phyloP scores from a whole-genome alignment of 345 rosid species.

The Populus simonii region DNA sequence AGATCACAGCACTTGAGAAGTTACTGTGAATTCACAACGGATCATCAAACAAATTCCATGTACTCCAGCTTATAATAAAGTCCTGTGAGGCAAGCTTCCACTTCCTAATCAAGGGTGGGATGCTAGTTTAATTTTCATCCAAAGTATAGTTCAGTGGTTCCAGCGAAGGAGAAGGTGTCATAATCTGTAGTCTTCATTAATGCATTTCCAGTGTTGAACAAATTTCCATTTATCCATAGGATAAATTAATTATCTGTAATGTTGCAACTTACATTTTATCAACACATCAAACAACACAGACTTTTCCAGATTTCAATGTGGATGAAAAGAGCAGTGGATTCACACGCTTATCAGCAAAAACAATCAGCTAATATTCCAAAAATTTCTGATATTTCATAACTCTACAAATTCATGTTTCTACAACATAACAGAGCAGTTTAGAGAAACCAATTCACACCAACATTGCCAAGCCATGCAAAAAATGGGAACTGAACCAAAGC shows the following conservation, averaged over 20 bases:
- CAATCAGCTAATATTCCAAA: not conserved
- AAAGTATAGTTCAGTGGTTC: not conserved
- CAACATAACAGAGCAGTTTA: constrained; percentile 24
- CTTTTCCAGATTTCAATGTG: constrained; percentile 5
- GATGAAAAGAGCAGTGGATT: not conserved
- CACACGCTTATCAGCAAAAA: not conserved
- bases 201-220: not conserved
- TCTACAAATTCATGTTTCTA: constrained; percentile 28
- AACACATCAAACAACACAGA: not conserved
- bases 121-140: not conserved
- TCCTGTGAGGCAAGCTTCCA: not conserved
- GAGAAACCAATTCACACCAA: constrained; percentile 81
- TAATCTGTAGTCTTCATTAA: not conserved
- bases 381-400: not conserved
- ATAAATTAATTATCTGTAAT: no score
- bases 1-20: not conserved
- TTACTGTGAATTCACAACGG: not conserved
- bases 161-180: not conserved
- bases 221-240: not conserved
- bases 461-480: constrained; percentile 88
- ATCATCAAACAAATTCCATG: not conserved
- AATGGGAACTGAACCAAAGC: constrained; percentile 88
- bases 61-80: not conserved
- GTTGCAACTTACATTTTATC: no score
- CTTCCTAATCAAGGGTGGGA: not conserved